These are phyloP conservation scores for Tulasnella sp. DNA, from an alignment of 768 basidiomycete genomes.

Conservation along the genomic window DNA sequence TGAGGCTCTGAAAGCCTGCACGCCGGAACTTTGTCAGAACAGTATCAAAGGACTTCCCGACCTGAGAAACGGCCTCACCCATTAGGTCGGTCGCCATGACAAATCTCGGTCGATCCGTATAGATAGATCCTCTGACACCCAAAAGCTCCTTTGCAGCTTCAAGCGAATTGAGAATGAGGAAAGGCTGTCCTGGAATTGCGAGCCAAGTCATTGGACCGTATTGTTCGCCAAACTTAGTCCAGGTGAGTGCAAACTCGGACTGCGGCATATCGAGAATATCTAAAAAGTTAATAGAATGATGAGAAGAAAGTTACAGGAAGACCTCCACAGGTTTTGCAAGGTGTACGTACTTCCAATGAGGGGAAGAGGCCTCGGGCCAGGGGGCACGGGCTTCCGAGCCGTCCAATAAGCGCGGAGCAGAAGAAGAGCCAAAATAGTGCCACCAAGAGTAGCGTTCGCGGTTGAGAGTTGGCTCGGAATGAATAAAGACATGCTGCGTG, in stretches of 20 bases:
- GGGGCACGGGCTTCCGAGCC: too few relatives aligned
- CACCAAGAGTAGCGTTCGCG: neutral
- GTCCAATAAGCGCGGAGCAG: too few relatives aligned
- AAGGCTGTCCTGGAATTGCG: neutral
- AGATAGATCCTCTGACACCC: neutral
- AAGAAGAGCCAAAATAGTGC: too few relatives aligned
- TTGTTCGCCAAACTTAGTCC: neutral
- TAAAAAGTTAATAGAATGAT: neutral
- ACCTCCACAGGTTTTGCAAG: neutral
- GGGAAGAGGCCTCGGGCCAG: neutral
- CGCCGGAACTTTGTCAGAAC: neutral
- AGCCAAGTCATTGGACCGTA: neutral
- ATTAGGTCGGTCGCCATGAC: neutral
- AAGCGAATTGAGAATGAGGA: neutral
- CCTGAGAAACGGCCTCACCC: neutral
- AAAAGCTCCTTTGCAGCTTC: conserved; percentile 10
- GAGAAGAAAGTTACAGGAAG: neutral
- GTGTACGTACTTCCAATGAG: neutral
- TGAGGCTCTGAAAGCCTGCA: neutral
- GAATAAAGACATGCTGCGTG: too few relatives aligned
- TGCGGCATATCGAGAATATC: neutral
- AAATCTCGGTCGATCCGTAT: neutral
- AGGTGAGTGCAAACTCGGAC: neutral
- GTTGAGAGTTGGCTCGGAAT: neutral
- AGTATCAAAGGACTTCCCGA: too few relatives aligned